phyloP scores from a whole-genome alignment of 139 green algal genomes.

The Tetraselmis striata region DNA sequence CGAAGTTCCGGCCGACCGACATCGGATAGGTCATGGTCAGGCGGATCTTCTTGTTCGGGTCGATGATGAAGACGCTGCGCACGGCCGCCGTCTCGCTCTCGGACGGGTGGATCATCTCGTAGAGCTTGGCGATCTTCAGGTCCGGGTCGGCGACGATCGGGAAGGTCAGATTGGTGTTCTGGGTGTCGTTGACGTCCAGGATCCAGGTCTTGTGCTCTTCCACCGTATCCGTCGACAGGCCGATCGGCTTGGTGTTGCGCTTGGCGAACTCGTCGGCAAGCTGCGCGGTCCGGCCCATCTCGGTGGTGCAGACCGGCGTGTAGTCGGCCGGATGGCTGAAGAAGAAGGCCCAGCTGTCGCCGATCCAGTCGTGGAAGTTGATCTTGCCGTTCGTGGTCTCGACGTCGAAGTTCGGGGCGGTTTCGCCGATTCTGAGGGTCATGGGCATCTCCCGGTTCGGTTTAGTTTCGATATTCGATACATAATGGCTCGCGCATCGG shows the following conservation, averaged over 20 bases:
- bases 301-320: constrained; percentile 13
- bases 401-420: no score
- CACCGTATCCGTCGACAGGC: not conserved
- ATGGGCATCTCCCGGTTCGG: no score
- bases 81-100: not conserved
- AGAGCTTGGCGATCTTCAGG: not conserved
- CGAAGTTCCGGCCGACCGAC: not conserved
- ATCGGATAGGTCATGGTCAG: not conserved
- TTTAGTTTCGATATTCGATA: no score
- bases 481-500: no score
- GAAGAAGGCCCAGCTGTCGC: constrained; percentile 1
- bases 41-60: constrained; percentile 4
- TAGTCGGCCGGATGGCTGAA: constrained; percentile 11
- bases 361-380: not conserved
- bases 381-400: no score
- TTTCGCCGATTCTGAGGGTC: no score
- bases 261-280: not conserved
- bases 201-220: not conserved
- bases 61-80: constrained; percentile 1
- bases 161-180: not conserved
- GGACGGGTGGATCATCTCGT: not conserved
- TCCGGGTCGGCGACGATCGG: not conserved
- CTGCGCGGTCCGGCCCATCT: not conserved
- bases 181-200: not conserved
- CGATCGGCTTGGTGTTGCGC: not conserved